phyloP scores from a whole-genome alignment of 495 filamentous ascomycete genomes.

The Penicillium nucicola region DNA sequence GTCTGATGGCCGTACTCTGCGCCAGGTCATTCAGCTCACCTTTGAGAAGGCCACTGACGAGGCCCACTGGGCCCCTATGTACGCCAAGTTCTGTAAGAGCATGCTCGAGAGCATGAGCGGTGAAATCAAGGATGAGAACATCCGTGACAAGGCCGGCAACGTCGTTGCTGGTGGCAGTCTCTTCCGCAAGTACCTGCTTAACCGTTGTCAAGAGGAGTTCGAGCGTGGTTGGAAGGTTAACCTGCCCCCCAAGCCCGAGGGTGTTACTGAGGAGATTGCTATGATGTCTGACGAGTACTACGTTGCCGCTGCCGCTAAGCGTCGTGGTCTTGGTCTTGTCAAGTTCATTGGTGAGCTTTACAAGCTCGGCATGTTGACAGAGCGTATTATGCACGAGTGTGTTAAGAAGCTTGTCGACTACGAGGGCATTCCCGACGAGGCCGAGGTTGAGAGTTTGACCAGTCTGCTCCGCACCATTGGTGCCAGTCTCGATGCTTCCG shows the following conservation, averaged over 20 bases:
- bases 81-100: slow-evolving; percentile 95
- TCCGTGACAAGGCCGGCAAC: slow-evolving; percentile 78
- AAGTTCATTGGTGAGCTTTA: slow-evolving; percentile 99
- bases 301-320: slow-evolving; percentile 89
- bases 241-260: slow-evolving; percentile 77
- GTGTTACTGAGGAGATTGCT: slow-evolving; percentile 64
- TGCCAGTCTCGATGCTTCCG: slow-evolving; percentile 72
- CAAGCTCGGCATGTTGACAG: slow-evolving; percentile 97
- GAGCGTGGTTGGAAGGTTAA: slow-evolving; percentile 97
- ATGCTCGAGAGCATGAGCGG: slow-evolving; percentile 96
- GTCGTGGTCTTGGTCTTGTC: slow-evolving; percentile 93
- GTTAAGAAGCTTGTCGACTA: slow-evolving; percentile 95
- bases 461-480: slow-evolving; percentile 92
- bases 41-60: slow-evolving; percentile 99
- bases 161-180: slow-evolving; percentile 88
- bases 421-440: slow-evolving; percentile 88
- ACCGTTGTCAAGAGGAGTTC: slow-evolving; percentile 98
- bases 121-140: slow-evolving; percentile 92
- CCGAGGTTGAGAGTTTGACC: slow-evolving; percentile 90
- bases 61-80: slow-evolving; percentile 98
- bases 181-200: slow-evolving; percentile 98
- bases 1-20: slow-evolving; percentile 86
- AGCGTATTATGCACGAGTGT: slow-evolving; percentile 99
- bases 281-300: slow-evolving; percentile 98
- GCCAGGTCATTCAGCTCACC: slow-evolving; percentile 96